Evolutionary conservation across 768 basidiomycete species (phyloP), one percentile per base, ranked within the genome.

Genomic region (Rhodosporidiobolus odoratus): DNA sequence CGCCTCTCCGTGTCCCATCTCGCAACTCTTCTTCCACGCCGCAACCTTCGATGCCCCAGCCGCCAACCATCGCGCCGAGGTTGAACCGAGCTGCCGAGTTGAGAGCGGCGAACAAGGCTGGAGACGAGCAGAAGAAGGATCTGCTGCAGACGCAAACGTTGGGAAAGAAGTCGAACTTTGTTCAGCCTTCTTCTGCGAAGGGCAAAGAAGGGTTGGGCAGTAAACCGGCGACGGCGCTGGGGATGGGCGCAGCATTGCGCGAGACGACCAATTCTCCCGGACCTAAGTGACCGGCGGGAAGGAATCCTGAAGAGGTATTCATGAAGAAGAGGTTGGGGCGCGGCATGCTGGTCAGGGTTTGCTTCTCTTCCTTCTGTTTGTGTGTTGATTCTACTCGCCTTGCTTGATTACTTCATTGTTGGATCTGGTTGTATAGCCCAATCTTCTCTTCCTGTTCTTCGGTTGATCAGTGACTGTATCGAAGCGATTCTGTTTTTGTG

Each of bases 11-110:
- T n/a, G 25, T 34, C 32, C 16, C 13, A 25, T n/a, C 50, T 32
- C 23, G 3, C 50, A 10, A 52, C 50, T 52, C 50, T 32, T 52
- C 50, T 25, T n/a, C n/a, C n/a, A n/a, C n/a, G n/a, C n/a, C n/a
- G n/a, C n/a, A n/a, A n/a, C n/a, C 43, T 12, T 21, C 43, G 43
- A 12, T 43, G 13, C 21, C 43, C 12, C 43, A 12, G 48, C 48
- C 34, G 45, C 58, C 60, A 13, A 45, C n/a, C 10, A 47, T 62
- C 30, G 34, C 61, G 0, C 67, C 67, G 37, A 15, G 67, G 21
- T 30, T 38, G 13, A 68, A 62, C 45, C 47, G 40, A 47, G 54
- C 60, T 8, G 67, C 67, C 3, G 61, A 57, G 54, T 47, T 68
- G 12, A n/a, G 61, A 12, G 61, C 47, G 40, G 52, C 48, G 10